Conservation (phyloP, 1,284 basidiomycete genomes). For the Sphagnurus paluster region DNA sequence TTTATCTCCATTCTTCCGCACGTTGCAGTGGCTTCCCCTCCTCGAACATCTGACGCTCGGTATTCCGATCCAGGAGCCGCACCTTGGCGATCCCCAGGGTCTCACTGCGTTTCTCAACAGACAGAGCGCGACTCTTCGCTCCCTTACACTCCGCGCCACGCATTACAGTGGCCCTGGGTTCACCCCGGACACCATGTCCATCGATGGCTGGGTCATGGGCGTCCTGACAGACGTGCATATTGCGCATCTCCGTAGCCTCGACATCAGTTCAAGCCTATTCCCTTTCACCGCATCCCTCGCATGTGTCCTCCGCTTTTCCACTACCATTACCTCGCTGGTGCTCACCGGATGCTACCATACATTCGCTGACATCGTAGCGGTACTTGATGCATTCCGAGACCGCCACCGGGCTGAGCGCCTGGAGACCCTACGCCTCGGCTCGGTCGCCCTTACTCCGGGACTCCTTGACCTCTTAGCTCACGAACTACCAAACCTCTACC, state of each 20-base stretch:
- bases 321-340: constrained; percentile 30
- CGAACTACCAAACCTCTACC: constrained; percentile 29
- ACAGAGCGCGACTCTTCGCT: constrained; percentile 32
- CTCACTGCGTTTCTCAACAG: constrained; percentile 33
- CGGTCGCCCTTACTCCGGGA: constrained; percentile 37
- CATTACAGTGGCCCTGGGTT: constrained; percentile 33
- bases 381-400: constrained; percentile 21
- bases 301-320: constrained; percentile 30
- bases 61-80: constrained; percentile 35
- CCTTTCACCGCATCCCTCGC: constrained; percentile 32
- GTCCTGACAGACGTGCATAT: constrained; percentile 28
- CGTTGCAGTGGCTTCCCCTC: constrained; percentile 28
- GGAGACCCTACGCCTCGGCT: constrained; percentile 33
- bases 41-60: constrained; percentile 35
- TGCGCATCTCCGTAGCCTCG: constrained; percentile 32
- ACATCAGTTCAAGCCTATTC: constrained; percentile 37
- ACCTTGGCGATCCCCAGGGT: constrained; percentile 37
- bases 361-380: constrained; percentile 31
- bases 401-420: constrained; percentile 19
- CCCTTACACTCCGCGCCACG: constrained; percentile 37
- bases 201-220: constrained; percentile 33
- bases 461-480: constrained; percentile 37
- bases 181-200: constrained; percentile 26
- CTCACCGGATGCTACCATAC: constrained; percentile 36
- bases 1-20: constrained; percentile 35